phyloP scores from a whole-genome alignment of 2,329 filamentous ascomycete genomes.

The Cladosporium sp. region DNA sequence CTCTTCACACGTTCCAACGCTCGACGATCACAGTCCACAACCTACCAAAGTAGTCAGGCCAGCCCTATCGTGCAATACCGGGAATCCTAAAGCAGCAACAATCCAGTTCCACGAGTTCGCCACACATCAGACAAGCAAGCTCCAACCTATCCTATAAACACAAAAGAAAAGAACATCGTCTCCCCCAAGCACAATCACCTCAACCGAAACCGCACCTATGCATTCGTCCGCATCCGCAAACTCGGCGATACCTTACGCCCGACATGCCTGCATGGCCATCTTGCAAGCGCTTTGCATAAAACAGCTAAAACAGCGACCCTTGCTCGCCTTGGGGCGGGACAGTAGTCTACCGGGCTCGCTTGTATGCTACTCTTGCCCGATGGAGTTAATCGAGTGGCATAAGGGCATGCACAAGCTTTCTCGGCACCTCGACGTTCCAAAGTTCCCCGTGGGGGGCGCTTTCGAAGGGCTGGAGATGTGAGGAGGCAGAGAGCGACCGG shows the following conservation, averaged over 20 bases:
- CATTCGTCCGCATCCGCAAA: constrained; percentile 3
- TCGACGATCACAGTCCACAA: neutral
- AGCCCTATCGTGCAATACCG: neutral
- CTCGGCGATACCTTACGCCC: constrained; percentile 3
- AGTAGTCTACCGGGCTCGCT: neutral
- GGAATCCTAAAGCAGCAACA: neutral
- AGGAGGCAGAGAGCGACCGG: neutral
- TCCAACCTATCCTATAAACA: neutral
- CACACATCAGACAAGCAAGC: neutral
- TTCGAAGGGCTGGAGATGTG: neutral
- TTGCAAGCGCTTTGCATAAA: neutral
- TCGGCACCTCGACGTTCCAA: neutral
- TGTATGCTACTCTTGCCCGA: neutral
- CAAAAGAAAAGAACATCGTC: neutral
- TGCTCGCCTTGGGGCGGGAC: no score
- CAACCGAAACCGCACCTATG: no score
- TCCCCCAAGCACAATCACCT: neutral
- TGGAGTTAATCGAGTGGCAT: neutral
- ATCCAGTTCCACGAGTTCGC: neutral
- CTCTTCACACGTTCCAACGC: neutral
- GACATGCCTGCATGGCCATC: neutral
- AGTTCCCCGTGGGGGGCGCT: neutral
- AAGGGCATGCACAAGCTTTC: constrained; percentile 5
- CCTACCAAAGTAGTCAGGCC: neutral
- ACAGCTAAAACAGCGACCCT: neutral